phyloP scores from a whole-genome alignment of 2,329 filamentous ascomycete genomes.

The Diplodia intermedia region DNA sequence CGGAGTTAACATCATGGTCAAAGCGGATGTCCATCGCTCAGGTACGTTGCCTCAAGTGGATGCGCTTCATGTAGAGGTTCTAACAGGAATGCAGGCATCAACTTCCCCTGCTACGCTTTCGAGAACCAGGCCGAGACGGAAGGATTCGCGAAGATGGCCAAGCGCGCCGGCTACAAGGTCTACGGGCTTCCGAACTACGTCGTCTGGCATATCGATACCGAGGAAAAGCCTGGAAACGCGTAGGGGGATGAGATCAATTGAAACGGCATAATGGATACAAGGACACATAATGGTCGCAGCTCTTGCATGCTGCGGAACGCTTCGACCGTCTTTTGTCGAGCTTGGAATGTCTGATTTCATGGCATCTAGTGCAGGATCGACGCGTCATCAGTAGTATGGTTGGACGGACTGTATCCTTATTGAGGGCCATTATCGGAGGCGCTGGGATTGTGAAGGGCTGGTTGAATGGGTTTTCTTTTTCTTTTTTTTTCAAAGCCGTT shows the following conservation, averaged over 20 bases:
- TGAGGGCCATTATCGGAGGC: not conserved
- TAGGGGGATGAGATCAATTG: slow-evolving; percentile 34
- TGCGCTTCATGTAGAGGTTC: not conserved
- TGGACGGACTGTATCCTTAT: slow-evolving; percentile 1
- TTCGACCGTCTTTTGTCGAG: slow-evolving; percentile 1
- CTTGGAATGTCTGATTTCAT: not conserved
- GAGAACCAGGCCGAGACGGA: slow-evolving; percentile 99
- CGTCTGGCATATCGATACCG: slow-evolving; percentile 97
- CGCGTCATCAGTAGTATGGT: slow-evolving; percentile 15
- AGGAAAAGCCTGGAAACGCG: slow-evolving; percentile 87
- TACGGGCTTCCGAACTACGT: slow-evolving; percentile 95
- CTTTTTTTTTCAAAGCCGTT: not conserved
- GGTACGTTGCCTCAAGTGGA: slow-evolving; percentile 60
- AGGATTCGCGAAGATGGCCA: slow-evolving; percentile 98
- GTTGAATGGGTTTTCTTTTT: not conserved
- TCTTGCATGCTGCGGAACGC: slow-evolving; percentile 6
- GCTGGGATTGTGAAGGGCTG: slow-evolving; percentile 3
- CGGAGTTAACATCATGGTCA: slow-evolving; percentile 96
- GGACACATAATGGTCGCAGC: slow-evolving; percentile 3
- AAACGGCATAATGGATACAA: slow-evolving; percentile 5
- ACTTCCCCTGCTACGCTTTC: slow-evolving; percentile 95
- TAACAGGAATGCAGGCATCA: slow-evolving; percentile 62
- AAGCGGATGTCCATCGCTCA: slow-evolving; percentile 95
- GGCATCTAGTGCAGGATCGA: slow-evolving; percentile 3
- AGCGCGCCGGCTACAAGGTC: slow-evolving; percentile 90